A percentile compares a stretch with the other conserved stretches of the same genome.
Conservation (phyloP, 495 filamentous ascomycete species). For the Podospora tetraspora region DNA sequence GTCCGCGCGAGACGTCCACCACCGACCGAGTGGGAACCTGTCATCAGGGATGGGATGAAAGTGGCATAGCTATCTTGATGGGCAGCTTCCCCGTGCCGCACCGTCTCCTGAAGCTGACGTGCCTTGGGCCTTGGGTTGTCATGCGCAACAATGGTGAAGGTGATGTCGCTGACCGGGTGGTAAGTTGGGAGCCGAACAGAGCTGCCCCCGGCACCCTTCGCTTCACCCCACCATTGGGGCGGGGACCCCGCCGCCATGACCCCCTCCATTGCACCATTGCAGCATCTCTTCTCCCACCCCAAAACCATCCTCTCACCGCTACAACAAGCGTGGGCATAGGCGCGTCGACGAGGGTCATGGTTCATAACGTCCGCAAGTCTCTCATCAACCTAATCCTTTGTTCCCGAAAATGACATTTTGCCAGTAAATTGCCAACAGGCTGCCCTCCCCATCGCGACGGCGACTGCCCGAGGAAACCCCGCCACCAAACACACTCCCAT, state of each 20-base stretch:
- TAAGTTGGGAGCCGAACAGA: too few species aligned
- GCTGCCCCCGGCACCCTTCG: background rate
- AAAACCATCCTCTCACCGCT: background rate
- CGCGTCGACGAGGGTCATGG: background rate
- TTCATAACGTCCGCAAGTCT: background rate
- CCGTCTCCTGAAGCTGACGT: background rate
- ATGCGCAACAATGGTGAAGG: background rate
- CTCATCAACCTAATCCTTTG: too few species aligned
- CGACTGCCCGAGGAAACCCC: too few species aligned
- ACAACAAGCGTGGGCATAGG: background rate
- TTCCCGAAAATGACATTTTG: too few species aligned
- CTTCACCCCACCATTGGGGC: background rate
- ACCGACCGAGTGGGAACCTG: too few species aligned
- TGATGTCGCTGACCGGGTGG: too few species aligned
- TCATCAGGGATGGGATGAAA: too few species aligned
- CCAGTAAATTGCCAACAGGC: too few species aligned
- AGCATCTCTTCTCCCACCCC: background rate
- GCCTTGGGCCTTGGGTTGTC: background rate
- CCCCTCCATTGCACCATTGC: background rate
- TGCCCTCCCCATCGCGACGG: too few species aligned
- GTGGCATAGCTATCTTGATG: too few species aligned
- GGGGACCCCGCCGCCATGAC: background rate
- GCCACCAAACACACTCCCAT: too few species aligned
- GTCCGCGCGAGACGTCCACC: too few species aligned
- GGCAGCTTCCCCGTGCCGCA: background rate